A percentile compares a stretch with the other conserved stretches of the same genome.
These are phyloP conservation scores for Zizania latifolia DNA, from an alignment of 176 grass and related monocot genomes.

Conservation along the genomic window DNA sequence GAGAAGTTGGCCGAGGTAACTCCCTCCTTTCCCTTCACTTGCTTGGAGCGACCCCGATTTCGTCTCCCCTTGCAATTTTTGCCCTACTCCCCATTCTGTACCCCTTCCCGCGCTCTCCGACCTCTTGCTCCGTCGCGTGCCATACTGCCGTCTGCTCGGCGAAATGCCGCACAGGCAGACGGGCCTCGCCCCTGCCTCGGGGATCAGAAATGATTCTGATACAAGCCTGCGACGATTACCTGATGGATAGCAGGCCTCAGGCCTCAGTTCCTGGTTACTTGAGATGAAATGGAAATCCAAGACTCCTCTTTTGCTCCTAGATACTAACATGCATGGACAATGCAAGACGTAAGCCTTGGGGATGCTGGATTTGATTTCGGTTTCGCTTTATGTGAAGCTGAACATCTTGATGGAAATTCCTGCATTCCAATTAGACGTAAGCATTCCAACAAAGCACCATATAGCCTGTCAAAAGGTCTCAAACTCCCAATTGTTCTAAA, in stretches of 20 bases:
- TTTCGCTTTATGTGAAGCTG: not conserved
- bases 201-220: not conserved
- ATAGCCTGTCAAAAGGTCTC: not conserved
- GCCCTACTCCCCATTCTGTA: too few relatives aligned
- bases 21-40: too few relatives aligned
- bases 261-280: not conserved
- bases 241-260: not conserved
- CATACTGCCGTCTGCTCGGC: not conserved
- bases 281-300: not conserved
- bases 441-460: not conserved
- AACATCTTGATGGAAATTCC: not conserved
- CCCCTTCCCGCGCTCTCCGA: not conserved
- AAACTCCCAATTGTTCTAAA: constrained; percentile 31
- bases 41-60: too few relatives aligned
- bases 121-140: not conserved
- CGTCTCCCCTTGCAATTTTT: too few relatives aligned
- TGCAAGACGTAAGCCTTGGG: not conserved
- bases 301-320: not conserved
- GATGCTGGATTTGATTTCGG: not conserved
- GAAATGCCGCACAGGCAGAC: not conserved
- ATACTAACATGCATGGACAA: too few relatives aligned
- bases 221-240: not conserved
- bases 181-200: not conserved
- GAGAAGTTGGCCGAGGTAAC: too few relatives aligned
- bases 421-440: not conserved